Conservation (phyloP, 2,329 filamentous ascomycete species). For the Trichoderma aggressivum region DNA sequence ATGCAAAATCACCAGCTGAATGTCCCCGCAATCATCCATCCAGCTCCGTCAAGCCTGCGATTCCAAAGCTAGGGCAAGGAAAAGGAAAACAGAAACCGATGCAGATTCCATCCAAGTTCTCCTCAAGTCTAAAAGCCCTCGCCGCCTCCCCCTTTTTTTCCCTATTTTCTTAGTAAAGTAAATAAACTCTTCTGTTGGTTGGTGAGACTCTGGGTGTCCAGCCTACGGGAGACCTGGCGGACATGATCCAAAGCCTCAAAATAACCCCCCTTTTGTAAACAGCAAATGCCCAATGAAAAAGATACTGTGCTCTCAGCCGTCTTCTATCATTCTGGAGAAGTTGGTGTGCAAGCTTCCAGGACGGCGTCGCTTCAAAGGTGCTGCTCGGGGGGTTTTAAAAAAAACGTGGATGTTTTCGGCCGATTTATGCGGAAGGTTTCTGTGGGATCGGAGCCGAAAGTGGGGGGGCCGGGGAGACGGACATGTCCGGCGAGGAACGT, state of each 20-base stretch:
- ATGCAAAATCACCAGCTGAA: background rate
- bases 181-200: background rate
- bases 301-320: background rate
- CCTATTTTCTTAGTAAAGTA: background rate
- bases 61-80: background rate
- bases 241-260: slow-evolving; percentile 11
- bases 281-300: background rate
- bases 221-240: slow-evolving; percentile 23
- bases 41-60: background rate
- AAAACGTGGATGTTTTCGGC: slow-evolving; percentile 13
- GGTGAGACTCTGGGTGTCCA: background rate
- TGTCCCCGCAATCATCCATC: background rate
- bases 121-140: background rate
- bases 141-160: background rate
- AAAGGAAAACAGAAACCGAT: background rate
- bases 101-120: background rate
- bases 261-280: background rate
- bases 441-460: slow-evolving; percentile 6
- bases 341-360: background rate
- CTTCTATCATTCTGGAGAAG: background rate
- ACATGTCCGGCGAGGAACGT: slow-evolving; percentile 5
- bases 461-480: background rate
- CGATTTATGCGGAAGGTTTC: background rate
- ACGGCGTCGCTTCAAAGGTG: background rate
- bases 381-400: background rate